A percentile compares a stretch with the other conserved stretches of the same genome.
Conservation (phyloP, 148 eudicot species). For the Rhododendron ovatum region DNA sequence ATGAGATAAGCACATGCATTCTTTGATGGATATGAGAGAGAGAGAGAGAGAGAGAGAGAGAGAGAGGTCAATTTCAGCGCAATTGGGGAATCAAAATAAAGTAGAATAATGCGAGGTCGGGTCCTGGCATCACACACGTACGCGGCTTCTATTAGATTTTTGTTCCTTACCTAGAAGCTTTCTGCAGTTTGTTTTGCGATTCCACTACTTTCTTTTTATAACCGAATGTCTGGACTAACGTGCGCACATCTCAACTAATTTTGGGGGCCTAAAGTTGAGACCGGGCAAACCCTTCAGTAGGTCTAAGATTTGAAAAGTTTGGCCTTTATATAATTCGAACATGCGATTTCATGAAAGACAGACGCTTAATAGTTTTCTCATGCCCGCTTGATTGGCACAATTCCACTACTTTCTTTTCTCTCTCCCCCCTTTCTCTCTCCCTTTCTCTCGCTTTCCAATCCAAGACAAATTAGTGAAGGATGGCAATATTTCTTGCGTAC, state of each 20-base stretch:
- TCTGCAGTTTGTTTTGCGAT: background rate
- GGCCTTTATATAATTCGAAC: rapidly evolving
- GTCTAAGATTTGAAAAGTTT: too few species aligned
- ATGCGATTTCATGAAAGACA: too few species aligned
- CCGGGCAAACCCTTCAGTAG: too few species aligned
- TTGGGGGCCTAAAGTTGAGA: background rate
- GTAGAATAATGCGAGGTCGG: background rate
- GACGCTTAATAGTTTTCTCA: too few species aligned
- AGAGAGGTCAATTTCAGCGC: background rate
- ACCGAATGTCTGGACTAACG: background rate
- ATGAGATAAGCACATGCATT: background rate
- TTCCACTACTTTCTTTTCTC: background rate
- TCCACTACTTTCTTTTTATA: too few species aligned
- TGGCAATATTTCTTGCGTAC: background rate
- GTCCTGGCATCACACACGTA: background rate
- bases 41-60: background rate
- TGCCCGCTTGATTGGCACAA: background rate
- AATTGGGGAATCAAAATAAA: background rate
- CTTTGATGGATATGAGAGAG: background rate
- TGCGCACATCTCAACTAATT: too few species aligned
- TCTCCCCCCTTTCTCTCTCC: background rate
- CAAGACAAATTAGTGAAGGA: background rate
- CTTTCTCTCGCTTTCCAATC: background rate
- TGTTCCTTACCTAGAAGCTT: background rate
- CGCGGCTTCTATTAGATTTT: background rate